phyloP scores from a whole-genome alignment of 805 yeast genomes.

The Zygosaccharomyces gambellarensis region DNA sequence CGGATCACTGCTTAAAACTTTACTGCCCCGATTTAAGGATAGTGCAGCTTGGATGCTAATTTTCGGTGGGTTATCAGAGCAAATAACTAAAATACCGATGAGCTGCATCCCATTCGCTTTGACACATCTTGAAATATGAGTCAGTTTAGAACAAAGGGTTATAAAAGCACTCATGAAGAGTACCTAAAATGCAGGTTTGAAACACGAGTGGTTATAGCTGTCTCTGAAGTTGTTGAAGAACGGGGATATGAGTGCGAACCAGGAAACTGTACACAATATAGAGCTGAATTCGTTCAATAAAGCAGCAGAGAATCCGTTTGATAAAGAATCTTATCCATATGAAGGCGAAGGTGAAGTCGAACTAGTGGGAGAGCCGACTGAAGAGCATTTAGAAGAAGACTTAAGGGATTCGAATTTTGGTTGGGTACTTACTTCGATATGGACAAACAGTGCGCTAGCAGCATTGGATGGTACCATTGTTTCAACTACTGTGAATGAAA shows the following conservation, averaged over 20 bases:
- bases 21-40: no score
- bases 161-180: not conserved
- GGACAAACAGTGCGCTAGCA: constrained; percentile 46
- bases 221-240: not conserved
- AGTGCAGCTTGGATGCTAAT: not conserved
- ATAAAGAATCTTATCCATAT: constrained; percentile 1
- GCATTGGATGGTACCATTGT: constrained; percentile 59
- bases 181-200: not conserved
- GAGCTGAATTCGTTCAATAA: not conserved
- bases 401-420: constrained; percentile 13
- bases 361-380: not conserved
- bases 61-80: not conserved
- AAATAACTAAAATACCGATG: not conserved
- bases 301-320: not conserved
- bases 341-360: constrained; percentile 1
- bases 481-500: constrained; percentile 51
- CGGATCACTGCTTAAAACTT: no score
- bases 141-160: not conserved
- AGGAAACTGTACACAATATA: not conserved
- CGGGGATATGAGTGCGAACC: not conserved
- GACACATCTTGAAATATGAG: not conserved
- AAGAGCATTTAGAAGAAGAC: constrained; percentile 12
- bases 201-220: not conserved
- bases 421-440: constrained; percentile 30
- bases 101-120: not conserved